phyloP scores from a whole-genome alignment of 257 asterid species.

The Paulownia fortunei region DNA sequence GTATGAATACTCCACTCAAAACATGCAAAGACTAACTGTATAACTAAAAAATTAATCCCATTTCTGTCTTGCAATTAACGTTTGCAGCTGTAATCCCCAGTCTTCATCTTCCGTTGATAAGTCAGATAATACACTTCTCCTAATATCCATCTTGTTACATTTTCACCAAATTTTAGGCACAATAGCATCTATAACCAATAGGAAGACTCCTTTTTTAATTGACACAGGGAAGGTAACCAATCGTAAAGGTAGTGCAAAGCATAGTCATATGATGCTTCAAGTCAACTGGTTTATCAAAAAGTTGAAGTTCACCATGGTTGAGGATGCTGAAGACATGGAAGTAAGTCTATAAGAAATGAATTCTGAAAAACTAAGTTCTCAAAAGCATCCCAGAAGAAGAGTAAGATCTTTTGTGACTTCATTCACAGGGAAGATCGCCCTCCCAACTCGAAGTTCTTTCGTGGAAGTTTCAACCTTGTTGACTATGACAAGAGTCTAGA shows the following conservation, averaged over 20 bases:
- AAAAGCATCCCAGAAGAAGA: background rate
- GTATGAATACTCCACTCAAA: background rate
- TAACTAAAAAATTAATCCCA: background rate
- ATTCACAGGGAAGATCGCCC: background rate
- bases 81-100: background rate
- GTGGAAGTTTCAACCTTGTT: constrained; percentile 2
- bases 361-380: background rate
- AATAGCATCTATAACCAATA: background rate
- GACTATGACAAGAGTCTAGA: background rate
- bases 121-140: background rate
- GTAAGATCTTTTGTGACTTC: background rate
- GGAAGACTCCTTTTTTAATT: background rate
- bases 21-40: background rate
- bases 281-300: background rate
- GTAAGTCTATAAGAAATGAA: background rate
- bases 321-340: background rate
- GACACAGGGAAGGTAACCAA: background rate
- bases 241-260: background rate
- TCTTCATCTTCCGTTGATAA: background rate
- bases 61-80: background rate
- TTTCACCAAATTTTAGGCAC: background rate
- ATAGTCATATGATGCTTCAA: background rate
- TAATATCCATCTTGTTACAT: background rate
- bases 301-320: background rate
- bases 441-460: background rate